Percentiles rank a stretch among this genome's conserved stretches.
phyloP scores from a whole-genome alignment of 78 protist species.

The Cavenderia fasciculata region DNA sequence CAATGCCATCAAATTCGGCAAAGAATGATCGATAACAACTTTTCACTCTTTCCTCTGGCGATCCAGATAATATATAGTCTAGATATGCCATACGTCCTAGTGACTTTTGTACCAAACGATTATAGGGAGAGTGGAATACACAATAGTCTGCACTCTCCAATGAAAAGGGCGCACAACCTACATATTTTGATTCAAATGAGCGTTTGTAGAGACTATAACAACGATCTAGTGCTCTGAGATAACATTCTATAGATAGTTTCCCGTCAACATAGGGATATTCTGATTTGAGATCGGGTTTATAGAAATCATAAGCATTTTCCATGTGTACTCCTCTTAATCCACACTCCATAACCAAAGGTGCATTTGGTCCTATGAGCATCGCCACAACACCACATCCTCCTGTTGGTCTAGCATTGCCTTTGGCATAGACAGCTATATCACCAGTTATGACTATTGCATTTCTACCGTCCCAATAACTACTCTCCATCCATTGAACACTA shows the following conservation, averaged over 20 bases:
- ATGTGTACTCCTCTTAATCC: slow-evolving; percentile 82
- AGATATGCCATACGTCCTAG: slow-evolving; percentile 29
- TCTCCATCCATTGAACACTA: slow-evolving; percentile 94
- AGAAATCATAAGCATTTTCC: slow-evolving; percentile 96
- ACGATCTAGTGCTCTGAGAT: slow-evolving; percentile 89
- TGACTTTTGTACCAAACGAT: slow-evolving; percentile 94
- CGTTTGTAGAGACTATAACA: slow-evolving; percentile 81
- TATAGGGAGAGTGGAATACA: slow-evolving; percentile 96
- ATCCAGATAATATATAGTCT: slow-evolving; percentile 3
- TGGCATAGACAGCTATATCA: slow-evolving; percentile 94
- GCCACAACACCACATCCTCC: slow-evolving; percentile 96
- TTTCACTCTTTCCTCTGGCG: slow-evolving; percentile 57
- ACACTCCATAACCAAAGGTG: slow-evolving; percentile 90
- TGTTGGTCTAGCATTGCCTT: slow-evolving; percentile 86
- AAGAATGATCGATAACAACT: slow-evolving; percentile 77
- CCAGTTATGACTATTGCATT: slow-evolving; percentile 92
- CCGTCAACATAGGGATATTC: slow-evolving; percentile 97
- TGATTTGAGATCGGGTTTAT: slow-evolving; percentile 92
- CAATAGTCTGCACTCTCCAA: slow-evolving; percentile 78
- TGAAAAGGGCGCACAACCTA: background rate
- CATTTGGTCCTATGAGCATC: slow-evolving; percentile 97
- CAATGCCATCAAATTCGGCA: background rate
- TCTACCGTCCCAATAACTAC: slow-evolving; percentile 96
- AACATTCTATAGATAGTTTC: slow-evolving; percentile 87
- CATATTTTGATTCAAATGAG: slow-evolving; percentile 14